These are phyloP conservation scores for Fraxinus sp. DNA, from an alignment of 305 asterid species.

Conservation along the genomic window DNA sequence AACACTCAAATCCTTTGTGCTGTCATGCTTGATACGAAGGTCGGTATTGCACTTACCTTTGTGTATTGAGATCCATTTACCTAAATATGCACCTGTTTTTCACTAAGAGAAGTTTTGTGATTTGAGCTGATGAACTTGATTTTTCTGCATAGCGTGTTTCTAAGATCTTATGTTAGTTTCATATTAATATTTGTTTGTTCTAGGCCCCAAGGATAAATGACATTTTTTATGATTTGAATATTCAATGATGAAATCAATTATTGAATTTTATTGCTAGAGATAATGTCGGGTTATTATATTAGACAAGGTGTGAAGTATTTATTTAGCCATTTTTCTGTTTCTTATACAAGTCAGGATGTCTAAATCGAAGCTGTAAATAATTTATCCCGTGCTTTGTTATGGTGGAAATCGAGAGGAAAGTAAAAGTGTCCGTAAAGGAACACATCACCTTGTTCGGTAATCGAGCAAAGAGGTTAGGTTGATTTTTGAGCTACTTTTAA, in stretches of 20 bases:
- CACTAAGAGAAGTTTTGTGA: not conserved
- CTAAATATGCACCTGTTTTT: not conserved
- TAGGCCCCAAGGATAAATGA: not conserved
- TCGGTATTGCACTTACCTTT: not conserved
- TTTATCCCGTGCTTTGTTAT: not conserved
- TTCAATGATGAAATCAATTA: not conserved
- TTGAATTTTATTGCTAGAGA: not conserved
- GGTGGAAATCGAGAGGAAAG: not conserved
- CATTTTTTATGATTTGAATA: not conserved
- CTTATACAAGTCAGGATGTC: not conserved
- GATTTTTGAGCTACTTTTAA: not conserved
- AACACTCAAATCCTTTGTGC: conserved; percentile 72
- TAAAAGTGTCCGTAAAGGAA: not conserved
- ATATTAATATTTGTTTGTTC: not conserved
- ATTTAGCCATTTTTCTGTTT: not conserved
- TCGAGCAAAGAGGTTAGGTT: not conserved
- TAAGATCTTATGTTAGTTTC: not conserved
- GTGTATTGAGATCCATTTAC: not conserved
- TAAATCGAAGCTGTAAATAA: not conserved
- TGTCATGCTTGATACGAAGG: conserved; percentile 94
- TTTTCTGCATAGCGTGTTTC: not conserved
- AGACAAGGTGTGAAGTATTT: not conserved
- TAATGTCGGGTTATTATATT: not conserved
- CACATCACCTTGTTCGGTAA: not conserved
- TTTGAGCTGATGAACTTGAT: not conserved